Percentiles rank a stretch among this genome's conserved stretches.
These are phyloP conservation scores for Vishniacozyma victoriae DNA, from an alignment of 768 basidiomycete species.

Conservation along the genomic window DNA sequence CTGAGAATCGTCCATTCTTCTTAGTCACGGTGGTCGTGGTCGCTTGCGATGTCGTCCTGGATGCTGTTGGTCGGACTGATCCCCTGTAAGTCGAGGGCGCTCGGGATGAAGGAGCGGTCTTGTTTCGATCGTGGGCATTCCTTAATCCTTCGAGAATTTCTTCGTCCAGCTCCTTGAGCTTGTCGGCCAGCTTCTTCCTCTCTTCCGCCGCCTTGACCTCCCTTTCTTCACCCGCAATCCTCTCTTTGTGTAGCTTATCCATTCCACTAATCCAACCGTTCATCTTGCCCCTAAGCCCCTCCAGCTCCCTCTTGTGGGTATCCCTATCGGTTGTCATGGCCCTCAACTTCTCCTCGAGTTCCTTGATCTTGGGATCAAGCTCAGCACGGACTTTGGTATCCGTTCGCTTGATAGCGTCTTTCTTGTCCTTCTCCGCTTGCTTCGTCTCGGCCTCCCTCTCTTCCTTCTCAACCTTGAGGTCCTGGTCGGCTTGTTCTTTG, in stretches of 20 bases:
- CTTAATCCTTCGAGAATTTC: slow-evolving; percentile 17
- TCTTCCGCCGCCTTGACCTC: slow-evolving; percentile 14
- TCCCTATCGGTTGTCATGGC: slow-evolving; percentile 7
- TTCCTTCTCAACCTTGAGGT: slow-evolving; percentile 1
- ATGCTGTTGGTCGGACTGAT: no score
- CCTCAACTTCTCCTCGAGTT: slow-evolving; percentile 11
- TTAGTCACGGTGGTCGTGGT: no score
- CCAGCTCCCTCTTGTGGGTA: slow-evolving; percentile 10
- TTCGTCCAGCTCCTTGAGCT: slow-evolving; percentile 15
- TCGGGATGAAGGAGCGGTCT: no score
- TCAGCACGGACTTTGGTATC: slow-evolving; percentile 19
- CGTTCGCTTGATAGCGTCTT: slow-evolving; percentile 1
- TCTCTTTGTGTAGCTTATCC: slow-evolving; percentile 18
- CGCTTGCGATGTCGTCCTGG: no score
- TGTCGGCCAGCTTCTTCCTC: slow-evolving; percentile 4
- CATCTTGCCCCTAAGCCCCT: slow-evolving; percentile 5
- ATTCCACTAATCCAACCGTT: slow-evolving; percentile 10
- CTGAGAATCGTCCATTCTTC: no score
- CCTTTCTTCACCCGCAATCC: slow-evolving; percentile 7
- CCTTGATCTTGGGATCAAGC: slow-evolving; percentile 17
- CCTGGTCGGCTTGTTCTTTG: slow-evolving; percentile 1
- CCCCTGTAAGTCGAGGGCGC: no score
- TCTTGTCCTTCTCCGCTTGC: slow-evolving; percentile 8
- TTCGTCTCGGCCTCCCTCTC: neutral
- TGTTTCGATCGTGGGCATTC: neutral